Base-by-base conservation (phyloP, 2,329 filamentous ascomycete genomes). In the Mycocentrospora acerina region DNA sequence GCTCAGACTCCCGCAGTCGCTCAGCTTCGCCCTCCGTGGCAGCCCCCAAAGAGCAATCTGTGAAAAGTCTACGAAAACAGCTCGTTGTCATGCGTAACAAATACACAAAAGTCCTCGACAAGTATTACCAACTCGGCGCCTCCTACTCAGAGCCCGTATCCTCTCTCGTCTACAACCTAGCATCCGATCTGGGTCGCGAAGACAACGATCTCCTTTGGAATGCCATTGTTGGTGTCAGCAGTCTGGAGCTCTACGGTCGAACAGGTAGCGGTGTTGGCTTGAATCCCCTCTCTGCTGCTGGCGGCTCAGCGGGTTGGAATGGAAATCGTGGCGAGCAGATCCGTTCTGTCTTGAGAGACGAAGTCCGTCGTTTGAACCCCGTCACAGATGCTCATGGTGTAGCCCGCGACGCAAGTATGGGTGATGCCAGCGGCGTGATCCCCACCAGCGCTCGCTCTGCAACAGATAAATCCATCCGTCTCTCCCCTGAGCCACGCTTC, bases 151-250 rank as follows among this genome's bases (percentile, higher is more conserved):
- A 98, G 63, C 93, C 93, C 1, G 88, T 97, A 38, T 93, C 90
- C 0, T 95, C 90, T 1, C 85, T 97, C 71, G 81, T 96, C 60
- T 98, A 97, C 68, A 94, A 90, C 1, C 76, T 98, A 11, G 93
- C 91, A 1, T 95, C 90, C 1, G 93, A 97, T 61, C 80, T 98
- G 6, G 93, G 93, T 46, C 86, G 90, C 36, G 93, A 97, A 74
- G 91, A 97, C 66, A 98, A 97, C 57, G 90, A 98, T 57, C 76
- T 97, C 15, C 76, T 98, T 11, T 98, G 93, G 93, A 78, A 95
- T 42, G 83, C 90, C 5, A 95, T 97, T 58, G 88, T 98, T 17
- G 93, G 93, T 5, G 88, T 95, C 24, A 90, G 87, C n/a, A 95
- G 90, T 12, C 84, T 95, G 69, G 90, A 96, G 63, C 78, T 96